Evolutionary conservation across 2,329 filamentous ascomycete species (phyloP).

Genomic region (Neonectria punicea): DNA sequence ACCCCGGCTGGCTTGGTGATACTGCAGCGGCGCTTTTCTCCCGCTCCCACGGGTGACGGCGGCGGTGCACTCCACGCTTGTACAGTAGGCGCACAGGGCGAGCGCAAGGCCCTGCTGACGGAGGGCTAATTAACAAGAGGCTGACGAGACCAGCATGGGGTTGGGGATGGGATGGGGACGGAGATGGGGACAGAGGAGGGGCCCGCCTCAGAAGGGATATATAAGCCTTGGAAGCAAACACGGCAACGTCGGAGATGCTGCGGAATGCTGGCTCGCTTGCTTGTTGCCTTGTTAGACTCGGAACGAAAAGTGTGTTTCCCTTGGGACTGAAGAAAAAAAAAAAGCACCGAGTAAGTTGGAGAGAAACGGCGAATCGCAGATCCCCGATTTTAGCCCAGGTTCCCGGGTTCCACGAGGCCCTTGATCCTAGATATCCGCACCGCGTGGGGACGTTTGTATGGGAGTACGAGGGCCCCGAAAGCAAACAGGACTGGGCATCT

Average conservation of each 20-base stretch:
- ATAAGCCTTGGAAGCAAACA: slow-evolving; percentile 1
- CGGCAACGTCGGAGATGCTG: slow-evolving; percentile 3
- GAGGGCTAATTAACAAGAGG: slow-evolving; percentile 12
- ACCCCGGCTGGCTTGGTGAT: slow-evolving; percentile 29
- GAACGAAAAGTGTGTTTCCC: not conserved
- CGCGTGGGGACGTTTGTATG: slow-evolving; percentile 38
- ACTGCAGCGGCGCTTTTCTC: slow-evolving; percentile 14
- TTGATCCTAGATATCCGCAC: slow-evolving; percentile 27
- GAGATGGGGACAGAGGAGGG: not conserved
- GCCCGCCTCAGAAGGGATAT: slow-evolving; percentile 17
- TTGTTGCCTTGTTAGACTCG: not conserved
- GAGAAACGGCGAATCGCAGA: slow-evolving; percentile 30
- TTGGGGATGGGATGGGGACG: not conserved
- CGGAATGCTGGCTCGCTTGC: slow-evolving; percentile 7
- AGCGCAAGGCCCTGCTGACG: slow-evolving; percentile 16
- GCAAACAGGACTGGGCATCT: slow-evolving; percentile 22
- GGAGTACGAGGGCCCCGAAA: slow-evolving; percentile 29
- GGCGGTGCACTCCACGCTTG: slow-evolving; percentile 24
- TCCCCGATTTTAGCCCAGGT: slow-evolving; percentile 28
- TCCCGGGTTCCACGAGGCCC: slow-evolving; percentile 18
- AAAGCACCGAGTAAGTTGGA: not conserved
- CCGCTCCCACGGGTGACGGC: slow-evolving; percentile 5
- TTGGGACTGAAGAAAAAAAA: not conserved
- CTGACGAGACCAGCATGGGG: slow-evolving; percentile 13
- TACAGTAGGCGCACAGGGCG: slow-evolving; percentile 13